phyloP scores from a whole-genome alignment of 192 early-diverging fungal genomes.

The Coemansia sp. region DNA sequence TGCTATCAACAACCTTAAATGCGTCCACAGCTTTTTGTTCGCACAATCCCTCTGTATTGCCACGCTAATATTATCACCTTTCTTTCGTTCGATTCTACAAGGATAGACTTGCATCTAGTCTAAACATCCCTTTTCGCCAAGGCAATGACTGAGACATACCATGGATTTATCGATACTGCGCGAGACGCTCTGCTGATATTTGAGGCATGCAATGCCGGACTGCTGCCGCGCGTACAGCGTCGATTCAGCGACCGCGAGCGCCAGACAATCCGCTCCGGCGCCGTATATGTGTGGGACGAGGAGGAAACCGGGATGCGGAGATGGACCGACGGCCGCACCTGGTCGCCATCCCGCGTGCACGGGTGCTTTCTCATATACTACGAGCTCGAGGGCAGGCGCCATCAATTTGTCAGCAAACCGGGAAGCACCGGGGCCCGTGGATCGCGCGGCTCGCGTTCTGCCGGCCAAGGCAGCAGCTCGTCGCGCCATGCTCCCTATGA shows the following conservation, averaged over 20 bases:
- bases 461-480: conserved; percentile 15
- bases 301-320: conserved; percentile 85
- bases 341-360: conserved; percentile 83
- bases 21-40: too few relatives aligned
- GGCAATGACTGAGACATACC: conserved; percentile 70
- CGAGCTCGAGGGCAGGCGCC: conserved; percentile 70
- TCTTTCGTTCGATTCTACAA: conserved; percentile 1
- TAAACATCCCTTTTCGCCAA: conserved; percentile 5
- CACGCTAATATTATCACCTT: background rate
- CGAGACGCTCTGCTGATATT: conserved; percentile 87
- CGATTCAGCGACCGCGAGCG: conserved; percentile 83
- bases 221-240: conserved; percentile 72
- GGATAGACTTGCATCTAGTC: background rate
- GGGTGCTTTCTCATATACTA: conserved; percentile 89
- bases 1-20: conserved; percentile 1
- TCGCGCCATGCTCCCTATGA: conserved; percentile 34
- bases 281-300: conserved; percentile 90
- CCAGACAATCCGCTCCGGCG: conserved; percentile 73
- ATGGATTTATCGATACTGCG: conserved; percentile 79
- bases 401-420: conserved; percentile 51
- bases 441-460: conserved; percentile 32
- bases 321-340: conserved; percentile 89
- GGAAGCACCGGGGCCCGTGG: conserved; percentile 18
- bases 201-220: conserved; percentile 77
- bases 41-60: background rate